These are phyloP conservation scores for Wallacemonas sp. DNA, from an alignment of 208 protist species.

Conservation along the genomic window DNA sequence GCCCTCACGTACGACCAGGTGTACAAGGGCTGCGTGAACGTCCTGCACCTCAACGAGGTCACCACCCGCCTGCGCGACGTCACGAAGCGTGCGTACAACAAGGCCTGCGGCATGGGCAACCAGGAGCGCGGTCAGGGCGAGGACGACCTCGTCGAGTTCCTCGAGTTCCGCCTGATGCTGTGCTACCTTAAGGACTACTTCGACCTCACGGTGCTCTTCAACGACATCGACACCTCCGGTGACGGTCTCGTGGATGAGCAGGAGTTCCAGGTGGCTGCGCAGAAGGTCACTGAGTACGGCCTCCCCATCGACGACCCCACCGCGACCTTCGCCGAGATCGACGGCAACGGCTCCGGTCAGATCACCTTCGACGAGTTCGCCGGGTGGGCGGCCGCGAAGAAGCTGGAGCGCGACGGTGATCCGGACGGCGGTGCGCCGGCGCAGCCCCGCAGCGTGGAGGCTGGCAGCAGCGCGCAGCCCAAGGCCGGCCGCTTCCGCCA, in stretches of 20 bases:
- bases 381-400: slow-evolving; percentile 36
- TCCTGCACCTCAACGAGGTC: slow-evolving; percentile 62
- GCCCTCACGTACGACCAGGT: slow-evolving; percentile 65
- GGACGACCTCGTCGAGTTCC: slow-evolving; percentile 34
- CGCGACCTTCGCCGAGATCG: slow-evolving; percentile 47
- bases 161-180: slow-evolving; percentile 45
- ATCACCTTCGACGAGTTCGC: slow-evolving; percentile 63
- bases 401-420: slow-evolving; percentile 26
- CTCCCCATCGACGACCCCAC: slow-evolving; percentile 30
- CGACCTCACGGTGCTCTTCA: slow-evolving; percentile 53
- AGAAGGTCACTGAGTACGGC: slow-evolving; percentile 40
- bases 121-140: slow-evolving; percentile 23
- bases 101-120: slow-evolving; percentile 58
- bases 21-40: slow-evolving; percentile 47
- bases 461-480: slow-evolving; percentile 5
- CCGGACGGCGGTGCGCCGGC: slow-evolving; percentile 6
- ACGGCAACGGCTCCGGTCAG: slow-evolving; percentile 47
- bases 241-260: slow-evolving; percentile 31
- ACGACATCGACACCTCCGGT: slow-evolving; percentile 49
- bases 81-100: slow-evolving; percentile 82
- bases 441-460: background rate
- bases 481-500: slow-evolving; percentile 24
- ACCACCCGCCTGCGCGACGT: slow-evolving; percentile 63
- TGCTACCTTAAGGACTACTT: slow-evolving; percentile 19
- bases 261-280: slow-evolving; percentile 46